Evolutionary conservation across 192 early-diverging fungal genomes (phyloP).

Genomic region (Podochytrium sp.): DNA sequence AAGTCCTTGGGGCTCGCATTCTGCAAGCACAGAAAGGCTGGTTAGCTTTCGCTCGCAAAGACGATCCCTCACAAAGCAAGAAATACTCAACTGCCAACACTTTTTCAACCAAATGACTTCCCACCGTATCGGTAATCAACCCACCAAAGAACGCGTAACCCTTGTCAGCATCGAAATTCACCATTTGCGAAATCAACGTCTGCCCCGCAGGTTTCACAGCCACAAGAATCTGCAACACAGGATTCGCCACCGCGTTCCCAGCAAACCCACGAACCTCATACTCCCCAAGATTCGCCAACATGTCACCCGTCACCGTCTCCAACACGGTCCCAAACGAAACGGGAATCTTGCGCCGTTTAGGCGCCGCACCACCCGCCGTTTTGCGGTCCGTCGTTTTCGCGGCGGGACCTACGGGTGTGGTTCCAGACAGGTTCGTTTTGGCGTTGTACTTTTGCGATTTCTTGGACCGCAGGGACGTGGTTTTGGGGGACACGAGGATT

Average conservation of each 20-base stretch:
- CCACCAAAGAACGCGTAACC: conserved; percentile 43
- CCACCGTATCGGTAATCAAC: conserved; percentile 71
- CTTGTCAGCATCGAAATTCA: conserved; percentile 17
- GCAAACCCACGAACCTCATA: conserved; percentile 62
- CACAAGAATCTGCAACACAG: conserved; percentile 59
- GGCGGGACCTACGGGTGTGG: not conserved
- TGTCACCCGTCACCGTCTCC: conserved; percentile 43
- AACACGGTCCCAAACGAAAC: conserved; percentile 63
- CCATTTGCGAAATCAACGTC: conserved; percentile 11
- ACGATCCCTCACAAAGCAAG: not conserved
- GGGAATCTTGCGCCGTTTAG: conserved; percentile 58
- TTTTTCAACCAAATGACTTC: conserved; percentile 81
- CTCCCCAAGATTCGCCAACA: conserved; percentile 48
- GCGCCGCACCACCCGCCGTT: not conserved
- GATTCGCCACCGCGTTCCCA: conserved; percentile 74
- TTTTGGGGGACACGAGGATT: conserved; percentile 47
- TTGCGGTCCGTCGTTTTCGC: conserved; percentile 8
- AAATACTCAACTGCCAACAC: conserved; percentile 41
- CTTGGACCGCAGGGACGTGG: conserved; percentile 69
- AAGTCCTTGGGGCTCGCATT: conserved; percentile 56
- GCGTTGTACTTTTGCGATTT: conserved; percentile 63
- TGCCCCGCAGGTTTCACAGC: conserved; percentile 26
- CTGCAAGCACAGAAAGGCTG: conserved; percentile 45
- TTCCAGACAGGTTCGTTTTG: conserved; percentile 37
- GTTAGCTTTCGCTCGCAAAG: too few species aligned